Evolutionary conservation across 1,139 yeast genomes (phyloP).

Genomic region (Suhomyces bribrorum): DNA sequence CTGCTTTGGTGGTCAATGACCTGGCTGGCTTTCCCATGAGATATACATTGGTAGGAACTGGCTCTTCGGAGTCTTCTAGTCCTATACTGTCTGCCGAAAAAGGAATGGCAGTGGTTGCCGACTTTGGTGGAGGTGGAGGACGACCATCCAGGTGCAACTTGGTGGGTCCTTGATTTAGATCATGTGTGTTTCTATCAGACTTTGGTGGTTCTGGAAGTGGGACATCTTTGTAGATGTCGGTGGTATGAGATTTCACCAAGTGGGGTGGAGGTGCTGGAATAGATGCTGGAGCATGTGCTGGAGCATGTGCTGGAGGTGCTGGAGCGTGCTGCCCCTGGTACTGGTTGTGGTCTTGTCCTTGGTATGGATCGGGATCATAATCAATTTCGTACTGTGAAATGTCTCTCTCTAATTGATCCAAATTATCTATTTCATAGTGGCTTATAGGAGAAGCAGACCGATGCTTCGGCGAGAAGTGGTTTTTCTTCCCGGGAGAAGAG

Average conservation of each 20-base stretch:
- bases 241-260: conserved; percentile 1
- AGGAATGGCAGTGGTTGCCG: conserved; percentile 26
- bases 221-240: conserved; percentile 3
- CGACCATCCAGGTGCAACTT: conserved; percentile 7
- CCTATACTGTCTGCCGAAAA: conserved; percentile 51
- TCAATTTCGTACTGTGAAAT: conserved; percentile 13
- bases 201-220: conserved; percentile 4
- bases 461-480: conserved; percentile 6
- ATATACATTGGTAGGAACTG: conserved; percentile 39
- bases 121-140: conserved; percentile 6
- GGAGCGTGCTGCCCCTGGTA: no score
- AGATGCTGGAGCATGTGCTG: conserved; percentile 6
- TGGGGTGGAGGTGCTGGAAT: conserved; percentile 13
- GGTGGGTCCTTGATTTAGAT: conserved; percentile 5
- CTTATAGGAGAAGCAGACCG: conserved; percentile 22
- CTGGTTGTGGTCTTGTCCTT: no score
- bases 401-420: conserved; percentile 26
- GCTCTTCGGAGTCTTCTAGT: conserved; percentile 27
- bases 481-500: conserved; percentile 7
- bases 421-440: conserved; percentile 18
- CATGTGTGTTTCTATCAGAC: conserved; percentile 3
- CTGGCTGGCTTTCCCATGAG: conserved; percentile 37
- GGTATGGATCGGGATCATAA: conserved; percentile 10
- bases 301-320: conserved; percentile 19
- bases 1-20: conserved; percentile 24